These are phyloP conservation scores for Phragmites australis DNA, from an alignment of 176 grass and related monocot species.

Conservation along the genomic window DNA sequence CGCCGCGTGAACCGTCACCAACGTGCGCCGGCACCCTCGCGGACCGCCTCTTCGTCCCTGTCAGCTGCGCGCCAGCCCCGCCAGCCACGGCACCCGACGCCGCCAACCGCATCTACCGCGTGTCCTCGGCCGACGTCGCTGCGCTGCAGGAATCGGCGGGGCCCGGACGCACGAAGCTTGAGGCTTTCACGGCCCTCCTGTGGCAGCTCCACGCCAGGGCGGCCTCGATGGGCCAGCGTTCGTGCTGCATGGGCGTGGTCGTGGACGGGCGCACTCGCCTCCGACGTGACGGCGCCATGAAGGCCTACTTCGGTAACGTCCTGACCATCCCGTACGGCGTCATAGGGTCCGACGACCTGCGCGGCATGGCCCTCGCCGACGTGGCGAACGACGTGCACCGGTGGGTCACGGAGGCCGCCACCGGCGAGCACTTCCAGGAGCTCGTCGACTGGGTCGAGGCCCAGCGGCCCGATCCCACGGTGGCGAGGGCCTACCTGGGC, in stretches of 20 bases:
- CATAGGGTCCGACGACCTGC: slow-evolving; percentile 7
- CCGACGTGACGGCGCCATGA: slow-evolving; percentile 34
- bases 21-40: slow-evolving; percentile 40
- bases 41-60: slow-evolving; percentile 36
- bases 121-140: slow-evolving; percentile 40
- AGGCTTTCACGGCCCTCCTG: slow-evolving; percentile 69
- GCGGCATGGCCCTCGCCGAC: slow-evolving; percentile 36
- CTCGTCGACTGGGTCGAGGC: slow-evolving; percentile 65
- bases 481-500: slow-evolving; percentile 48
- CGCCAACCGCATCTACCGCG: slow-evolving; percentile 68
- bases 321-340: slow-evolving; percentile 65
- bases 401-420: slow-evolving; percentile 51
- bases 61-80: slow-evolving; percentile 26
- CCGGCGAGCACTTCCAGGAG: slow-evolving; percentile 52
- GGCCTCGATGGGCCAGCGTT: background rate
- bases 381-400: slow-evolving; percentile 55
- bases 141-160: slow-evolving; percentile 37
- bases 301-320: slow-evolving; percentile 68
- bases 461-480: slow-evolving; percentile 41
- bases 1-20: background rate
- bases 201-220: slow-evolving; percentile 55
- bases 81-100: background rate
- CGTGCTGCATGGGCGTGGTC: slow-evolving; percentile 72
- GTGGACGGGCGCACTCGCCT: slow-evolving; percentile 57
- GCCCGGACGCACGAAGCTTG: slow-evolving; percentile 46